Conservation (phyloP, 345 rosid genomes). For the Adansonia digitata region DNA sequence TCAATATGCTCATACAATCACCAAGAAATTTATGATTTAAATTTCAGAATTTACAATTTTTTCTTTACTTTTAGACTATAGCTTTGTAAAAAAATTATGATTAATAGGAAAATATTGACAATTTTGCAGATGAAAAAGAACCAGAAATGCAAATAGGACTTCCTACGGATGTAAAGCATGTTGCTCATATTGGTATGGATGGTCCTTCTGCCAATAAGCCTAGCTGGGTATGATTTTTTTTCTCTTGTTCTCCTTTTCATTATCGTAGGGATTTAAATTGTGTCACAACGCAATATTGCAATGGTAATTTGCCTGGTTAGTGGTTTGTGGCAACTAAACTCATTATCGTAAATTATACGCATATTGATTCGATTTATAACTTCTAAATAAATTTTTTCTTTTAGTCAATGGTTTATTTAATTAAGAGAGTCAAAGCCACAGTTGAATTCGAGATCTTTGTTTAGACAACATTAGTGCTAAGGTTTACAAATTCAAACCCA, state of each 20-base stretch:
- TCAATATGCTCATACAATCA: too few species aligned
- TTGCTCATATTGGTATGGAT: conserved; percentile 89
- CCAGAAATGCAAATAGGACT: conserved; percentile 70
- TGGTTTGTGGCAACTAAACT: too few species aligned
- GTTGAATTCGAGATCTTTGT: background rate
- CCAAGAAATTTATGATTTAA: too few species aligned
- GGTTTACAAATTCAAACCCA: too few species aligned
- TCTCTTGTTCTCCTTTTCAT: background rate
- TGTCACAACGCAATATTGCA: too few species aligned
- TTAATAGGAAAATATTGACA: background rate
- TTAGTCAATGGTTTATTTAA: background rate
- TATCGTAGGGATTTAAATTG: too few species aligned
- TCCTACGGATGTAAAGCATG: conserved; percentile 93
- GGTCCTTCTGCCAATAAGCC: conserved; percentile 48
- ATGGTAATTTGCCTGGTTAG: too few species aligned
- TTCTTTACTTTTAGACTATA: too few species aligned
- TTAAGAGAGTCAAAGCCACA: background rate
- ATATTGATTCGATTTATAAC: too few species aligned
- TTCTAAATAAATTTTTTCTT: background rate
- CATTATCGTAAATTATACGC: too few species aligned
- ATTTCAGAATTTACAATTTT: too few species aligned
- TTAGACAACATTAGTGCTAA: background rate
- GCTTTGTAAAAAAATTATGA: background rate
- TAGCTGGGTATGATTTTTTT: conserved; percentile 40
- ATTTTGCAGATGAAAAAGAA: conserved; percentile 60